Conservation (phyloP, 2,329 filamentous ascomycete genomes). For the Neoscytalidium dimidiatum region DNA sequence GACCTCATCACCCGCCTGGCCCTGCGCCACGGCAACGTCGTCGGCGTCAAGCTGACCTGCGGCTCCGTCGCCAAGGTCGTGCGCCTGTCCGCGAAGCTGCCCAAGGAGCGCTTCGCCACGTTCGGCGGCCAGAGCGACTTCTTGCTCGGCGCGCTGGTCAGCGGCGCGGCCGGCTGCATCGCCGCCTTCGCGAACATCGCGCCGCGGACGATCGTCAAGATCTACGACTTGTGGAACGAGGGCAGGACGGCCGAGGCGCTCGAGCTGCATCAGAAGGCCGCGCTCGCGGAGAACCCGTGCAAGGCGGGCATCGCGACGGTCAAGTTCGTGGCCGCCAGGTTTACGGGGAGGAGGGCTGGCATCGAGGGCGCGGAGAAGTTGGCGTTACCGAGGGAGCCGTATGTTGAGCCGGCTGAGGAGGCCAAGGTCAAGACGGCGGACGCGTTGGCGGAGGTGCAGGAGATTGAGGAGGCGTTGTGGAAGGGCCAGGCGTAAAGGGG, state of each 20-base stretch:
- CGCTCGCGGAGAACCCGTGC: slow-evolving; percentile 65
- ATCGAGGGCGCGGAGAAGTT: slow-evolving; percentile 59
- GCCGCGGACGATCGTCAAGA: slow-evolving; percentile 56
- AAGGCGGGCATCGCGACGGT: slow-evolving; percentile 67
- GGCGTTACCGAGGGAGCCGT: slow-evolving; percentile 63
- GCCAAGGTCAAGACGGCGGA: not conserved
- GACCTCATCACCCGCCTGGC: slow-evolving; percentile 63
- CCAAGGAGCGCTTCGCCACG: slow-evolving; percentile 61
- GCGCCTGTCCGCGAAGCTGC: slow-evolving; percentile 56
- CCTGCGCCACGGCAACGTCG: slow-evolving; percentile 60
- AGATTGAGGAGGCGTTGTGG: slow-evolving; percentile 3
- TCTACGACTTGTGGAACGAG: slow-evolving; percentile 63
- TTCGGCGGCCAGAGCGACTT: slow-evolving; percentile 76
- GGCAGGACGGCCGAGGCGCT: slow-evolving; percentile 62
- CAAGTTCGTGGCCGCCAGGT: slow-evolving; percentile 68
- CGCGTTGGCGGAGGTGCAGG: slow-evolving; percentile 13
- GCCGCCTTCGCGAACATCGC: slow-evolving; percentile 61
- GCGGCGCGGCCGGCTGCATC: slow-evolving; percentile 58
- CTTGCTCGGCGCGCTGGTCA: slow-evolving; percentile 57
- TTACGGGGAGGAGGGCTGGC: slow-evolving; percentile 61
- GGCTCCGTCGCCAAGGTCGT: slow-evolving; percentile 74
- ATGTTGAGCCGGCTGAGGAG: slow-evolving; percentile 45
- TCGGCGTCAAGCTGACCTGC: slow-evolving; percentile 72
- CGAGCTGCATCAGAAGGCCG: slow-evolving; percentile 61
- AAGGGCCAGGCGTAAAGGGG: not conserved